Evolutionary conservation across 2,329 filamentous ascomycete genomes (phyloP).

Genomic region (Chrysoporthe puriensis): DNA sequence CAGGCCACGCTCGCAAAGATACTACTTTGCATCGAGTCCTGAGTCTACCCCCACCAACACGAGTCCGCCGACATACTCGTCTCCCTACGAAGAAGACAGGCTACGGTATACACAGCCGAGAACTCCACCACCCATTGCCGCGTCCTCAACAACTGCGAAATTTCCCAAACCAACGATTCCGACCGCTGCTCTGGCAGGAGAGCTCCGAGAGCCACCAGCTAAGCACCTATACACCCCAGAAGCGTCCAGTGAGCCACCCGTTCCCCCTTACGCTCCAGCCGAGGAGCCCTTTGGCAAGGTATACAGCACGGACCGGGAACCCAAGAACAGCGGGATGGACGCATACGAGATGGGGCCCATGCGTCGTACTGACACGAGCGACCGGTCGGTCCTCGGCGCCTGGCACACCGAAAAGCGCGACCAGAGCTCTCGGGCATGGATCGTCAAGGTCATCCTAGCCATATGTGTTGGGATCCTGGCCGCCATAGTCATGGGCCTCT

Average conservation of each 20-base stretch:
- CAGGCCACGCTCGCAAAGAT: not conserved
- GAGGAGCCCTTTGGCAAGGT: not conserved
- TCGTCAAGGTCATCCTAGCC: slow-evolving; percentile 5
- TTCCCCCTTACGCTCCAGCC: not conserved
- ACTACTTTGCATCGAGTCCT: not conserved
- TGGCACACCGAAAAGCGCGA: not conserved
- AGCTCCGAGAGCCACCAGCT: not conserved
- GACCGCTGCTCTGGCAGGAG: not conserved
- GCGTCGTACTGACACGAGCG: not conserved
- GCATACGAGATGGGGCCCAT: not conserved
- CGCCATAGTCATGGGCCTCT: not conserved
- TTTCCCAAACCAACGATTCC: not conserved
- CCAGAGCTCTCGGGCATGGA: not conserved
- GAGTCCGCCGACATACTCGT: not conserved
- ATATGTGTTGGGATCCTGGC: not conserved
- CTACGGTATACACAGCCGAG: not conserved
- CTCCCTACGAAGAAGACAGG: not conserved
- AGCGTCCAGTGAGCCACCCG: not conserved
- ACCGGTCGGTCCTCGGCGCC: not conserved
- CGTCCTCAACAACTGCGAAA: not conserved
- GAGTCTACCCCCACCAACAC: not conserved
- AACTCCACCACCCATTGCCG: not conserved
- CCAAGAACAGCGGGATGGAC: not conserved
- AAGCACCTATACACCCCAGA: not conserved
- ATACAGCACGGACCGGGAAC: not conserved